Evolutionary conservation across 257 asterid species (phyloP).

Genomic region (Solanum neorickii): DNA sequence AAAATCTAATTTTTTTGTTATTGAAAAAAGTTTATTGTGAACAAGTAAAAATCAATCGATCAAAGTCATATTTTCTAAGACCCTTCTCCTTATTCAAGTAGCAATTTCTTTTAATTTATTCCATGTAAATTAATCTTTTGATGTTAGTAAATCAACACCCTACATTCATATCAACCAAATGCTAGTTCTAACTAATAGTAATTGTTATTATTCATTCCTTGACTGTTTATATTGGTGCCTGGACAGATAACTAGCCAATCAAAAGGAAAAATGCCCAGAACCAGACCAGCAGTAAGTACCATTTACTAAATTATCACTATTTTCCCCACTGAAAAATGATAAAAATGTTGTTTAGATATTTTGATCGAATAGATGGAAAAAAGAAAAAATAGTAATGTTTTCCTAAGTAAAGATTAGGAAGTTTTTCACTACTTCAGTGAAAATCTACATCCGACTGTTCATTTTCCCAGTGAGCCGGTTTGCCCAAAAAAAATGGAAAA

Average conservation of each 20-base stretch:
- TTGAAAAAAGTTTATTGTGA: neutral
- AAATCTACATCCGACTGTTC: neutral
- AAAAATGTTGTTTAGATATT: neutral
- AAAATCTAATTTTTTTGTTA: too few relatives aligned
- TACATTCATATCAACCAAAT: neutral
- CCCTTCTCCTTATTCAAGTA: neutral
- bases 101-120: neutral
- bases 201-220: neutral
- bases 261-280: constrained; percentile 22
- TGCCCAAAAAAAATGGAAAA: neutral
- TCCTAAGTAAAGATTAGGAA: neutral
- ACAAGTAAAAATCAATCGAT: neutral
- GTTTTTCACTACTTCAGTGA: neutral
- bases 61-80: neutral
- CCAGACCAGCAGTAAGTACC: constrained; percentile 40
- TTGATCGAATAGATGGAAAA: neutral
- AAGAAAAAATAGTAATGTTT: neutral
- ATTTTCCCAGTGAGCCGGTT: neutral
- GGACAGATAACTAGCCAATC: constrained; percentile 8
- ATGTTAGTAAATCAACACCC: neutral
- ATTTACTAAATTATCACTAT: neutral
- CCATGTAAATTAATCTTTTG: neutral
- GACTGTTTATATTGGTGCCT: neutral
- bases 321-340: neutral
- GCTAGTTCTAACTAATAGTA: neutral